These are phyloP conservation scores for Suillus ampliporus DNA, from an alignment of 768 basidiomycete species.

Conservation along the genomic window DNA sequence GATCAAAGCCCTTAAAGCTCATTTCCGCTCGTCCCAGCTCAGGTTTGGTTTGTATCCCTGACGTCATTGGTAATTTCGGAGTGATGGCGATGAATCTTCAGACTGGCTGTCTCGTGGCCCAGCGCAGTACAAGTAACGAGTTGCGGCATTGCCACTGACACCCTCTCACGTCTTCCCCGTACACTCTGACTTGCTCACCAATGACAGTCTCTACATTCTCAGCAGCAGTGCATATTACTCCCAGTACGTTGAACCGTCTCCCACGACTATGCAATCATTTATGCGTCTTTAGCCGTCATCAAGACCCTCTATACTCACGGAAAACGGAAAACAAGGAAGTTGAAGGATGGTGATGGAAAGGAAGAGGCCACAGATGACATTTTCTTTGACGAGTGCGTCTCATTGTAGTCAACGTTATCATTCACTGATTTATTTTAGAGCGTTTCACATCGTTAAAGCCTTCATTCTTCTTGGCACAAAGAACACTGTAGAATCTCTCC, in stretches of 20 bases:
- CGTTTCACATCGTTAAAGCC: conserved; percentile 74
- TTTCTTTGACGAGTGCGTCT: conserved; percentile 68
- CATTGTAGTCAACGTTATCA: background rate
- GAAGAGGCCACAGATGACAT: conserved; percentile 62
- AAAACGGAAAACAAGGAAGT: conserved; percentile 47
- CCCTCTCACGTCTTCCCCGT: background rate
- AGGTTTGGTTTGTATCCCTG: background rate
- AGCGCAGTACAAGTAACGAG: background rate
- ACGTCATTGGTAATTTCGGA: background rate
- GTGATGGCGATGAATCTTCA: background rate
- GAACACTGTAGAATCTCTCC: conserved; percentile 76
- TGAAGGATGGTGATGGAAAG: conserved; percentile 38
- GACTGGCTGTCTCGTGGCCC: background rate
- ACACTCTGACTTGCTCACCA: background rate
- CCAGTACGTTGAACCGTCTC: conserved; percentile 40
- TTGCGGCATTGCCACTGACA: background rate
- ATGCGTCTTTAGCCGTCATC: conserved; percentile 49
- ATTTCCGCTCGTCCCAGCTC: background rate
- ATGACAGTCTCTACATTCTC: conserved; percentile 59
- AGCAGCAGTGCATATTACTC: conserved; percentile 60
- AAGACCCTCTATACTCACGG: conserved; percentile 57
- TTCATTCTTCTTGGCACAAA: conserved; percentile 69
- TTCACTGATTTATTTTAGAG: conserved; percentile 40
- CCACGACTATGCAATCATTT: background rate
- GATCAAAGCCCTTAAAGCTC: too few species aligned